A percentile compares a stretch with the other conserved stretches of the same genome.
Evolutionary conservation across 352 stramenopile species (phyloP).

Genomic region (Globisporangium paddicum): DNA sequence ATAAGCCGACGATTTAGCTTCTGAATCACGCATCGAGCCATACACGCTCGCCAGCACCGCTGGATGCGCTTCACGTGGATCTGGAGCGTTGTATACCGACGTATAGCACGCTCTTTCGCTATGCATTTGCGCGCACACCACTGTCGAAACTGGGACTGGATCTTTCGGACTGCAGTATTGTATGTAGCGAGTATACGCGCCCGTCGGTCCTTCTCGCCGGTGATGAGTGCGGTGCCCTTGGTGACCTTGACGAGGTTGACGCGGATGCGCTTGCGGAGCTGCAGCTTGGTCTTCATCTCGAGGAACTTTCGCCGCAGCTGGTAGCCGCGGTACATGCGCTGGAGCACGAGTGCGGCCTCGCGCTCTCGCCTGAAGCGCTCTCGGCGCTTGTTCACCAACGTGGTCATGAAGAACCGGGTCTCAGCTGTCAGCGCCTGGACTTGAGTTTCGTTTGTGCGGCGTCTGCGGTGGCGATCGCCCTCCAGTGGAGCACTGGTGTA

Average conservation of each 20-base stretch:
- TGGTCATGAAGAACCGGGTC: conserved; percentile 41
- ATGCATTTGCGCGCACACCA: conserved; percentile 25
- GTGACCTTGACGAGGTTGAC: conserved; percentile 54
- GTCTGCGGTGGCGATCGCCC: conserved; percentile 15
- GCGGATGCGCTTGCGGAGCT: conserved; percentile 62
- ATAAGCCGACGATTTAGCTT: conserved; percentile 24
- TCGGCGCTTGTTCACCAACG: conserved; percentile 23
- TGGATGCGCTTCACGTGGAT: conserved; percentile 27
- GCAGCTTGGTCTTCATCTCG: conserved; percentile 40
- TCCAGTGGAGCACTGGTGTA: conserved; percentile 23
- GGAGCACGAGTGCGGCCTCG: conserved; percentile 40
- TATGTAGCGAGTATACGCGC: conserved; percentile 19
- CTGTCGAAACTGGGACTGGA: conserved; percentile 34
- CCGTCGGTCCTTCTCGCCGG: conserved; percentile 50
- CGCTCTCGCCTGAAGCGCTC: conserved; percentile 31
- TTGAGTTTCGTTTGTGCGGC: conserved; percentile 19
- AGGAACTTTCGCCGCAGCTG: conserved; percentile 43
- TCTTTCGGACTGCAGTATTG: conserved; percentile 18
- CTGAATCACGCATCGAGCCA: conserved; percentile 13
- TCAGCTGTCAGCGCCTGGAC: conserved; percentile 32
- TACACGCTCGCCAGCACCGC: conserved; percentile 25
- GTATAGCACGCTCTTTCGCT: conserved; percentile 25
- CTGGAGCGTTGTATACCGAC: conserved; percentile 18
- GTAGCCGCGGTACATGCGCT: conserved; percentile 51
- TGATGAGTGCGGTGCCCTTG: conserved; percentile 55